Percentiles rank a stretch among this genome's conserved stretches.
Conservation (phyloP, 441 rosid genomes). For the Heliophila coronopifolia region DNA sequence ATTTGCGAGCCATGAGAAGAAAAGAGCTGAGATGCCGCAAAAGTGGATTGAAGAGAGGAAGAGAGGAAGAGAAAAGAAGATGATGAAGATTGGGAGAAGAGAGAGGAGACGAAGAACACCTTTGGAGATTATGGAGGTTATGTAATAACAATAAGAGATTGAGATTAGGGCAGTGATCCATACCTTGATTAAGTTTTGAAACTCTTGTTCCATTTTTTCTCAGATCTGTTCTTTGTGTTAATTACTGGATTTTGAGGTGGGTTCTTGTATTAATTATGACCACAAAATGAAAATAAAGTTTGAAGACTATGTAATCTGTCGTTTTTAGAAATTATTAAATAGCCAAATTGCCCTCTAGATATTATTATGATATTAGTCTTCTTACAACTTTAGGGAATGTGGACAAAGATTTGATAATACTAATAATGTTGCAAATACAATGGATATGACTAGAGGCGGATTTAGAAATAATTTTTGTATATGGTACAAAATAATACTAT, state of each 20-base stretch:
- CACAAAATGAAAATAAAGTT: neutral
- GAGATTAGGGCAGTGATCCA: constrained; percentile 37
- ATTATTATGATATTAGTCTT: too few relatives aligned
- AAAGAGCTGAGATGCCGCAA: constrained; percentile 34
- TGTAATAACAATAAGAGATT: constrained; percentile 42
- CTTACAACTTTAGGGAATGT: too few relatives aligned
- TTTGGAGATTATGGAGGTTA: constrained; percentile 35
- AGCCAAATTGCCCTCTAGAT: neutral
- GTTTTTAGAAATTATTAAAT: neutral
- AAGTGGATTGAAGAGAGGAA: constrained; percentile 36
- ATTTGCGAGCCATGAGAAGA: constrained; percentile 54
- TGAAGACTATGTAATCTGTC: neutral
- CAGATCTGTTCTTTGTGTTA: constrained; percentile 20
- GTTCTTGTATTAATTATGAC: neutral
- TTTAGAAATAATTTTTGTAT: too few relatives aligned
- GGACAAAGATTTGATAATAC: too few relatives aligned
- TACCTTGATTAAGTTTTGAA: constrained; percentile 37
- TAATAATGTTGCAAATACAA: too few relatives aligned
- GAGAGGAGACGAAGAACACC: constrained; percentile 44
- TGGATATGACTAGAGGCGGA: too few relatives aligned
- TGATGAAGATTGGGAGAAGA: constrained; percentile 39
- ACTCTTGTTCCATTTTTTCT: constrained; percentile 36
- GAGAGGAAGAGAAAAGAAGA: constrained; percentile 52
- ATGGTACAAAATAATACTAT: too few relatives aligned
- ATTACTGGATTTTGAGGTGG: neutral